Conservation (phyloP, 805 yeast species). For the Sugiyamaella qingdaonensis region DNA sequence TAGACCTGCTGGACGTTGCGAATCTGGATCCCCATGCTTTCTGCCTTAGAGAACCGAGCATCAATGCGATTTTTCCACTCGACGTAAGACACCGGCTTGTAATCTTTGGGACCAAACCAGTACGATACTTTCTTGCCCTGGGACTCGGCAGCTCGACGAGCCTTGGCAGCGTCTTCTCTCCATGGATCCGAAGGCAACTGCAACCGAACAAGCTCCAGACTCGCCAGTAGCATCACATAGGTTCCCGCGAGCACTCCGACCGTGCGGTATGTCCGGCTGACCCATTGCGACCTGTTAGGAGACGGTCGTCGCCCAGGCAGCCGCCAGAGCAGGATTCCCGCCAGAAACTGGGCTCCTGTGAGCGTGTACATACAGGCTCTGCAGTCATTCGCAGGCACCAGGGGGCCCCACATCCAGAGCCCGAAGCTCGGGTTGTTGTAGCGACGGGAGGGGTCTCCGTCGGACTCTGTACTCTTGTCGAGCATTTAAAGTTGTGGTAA, state of each 20-base stretch:
- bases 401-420: constrained; percentile 61
- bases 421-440: constrained; percentile 52
- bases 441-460: neutral
- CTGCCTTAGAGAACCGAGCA: constrained; percentile 20
- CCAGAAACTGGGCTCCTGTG: constrained; percentile 47
- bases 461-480: neutral
- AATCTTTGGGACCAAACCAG: constrained; percentile 67
- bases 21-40: constrained; percentile 11
- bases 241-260: constrained; percentile 42
- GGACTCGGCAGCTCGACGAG: constrained; percentile 47
- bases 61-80: constrained; percentile 30
- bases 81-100: constrained; percentile 44
- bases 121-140: constrained; percentile 47
- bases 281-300: constrained; percentile 15
- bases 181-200: constrained; percentile 54
- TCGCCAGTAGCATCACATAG: constrained; percentile 47
- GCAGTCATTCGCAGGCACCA: constrained; percentile 70
- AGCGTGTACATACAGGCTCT: constrained; percentile 48
- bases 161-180: constrained; percentile 60
- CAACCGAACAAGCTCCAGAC: constrained; percentile 53
- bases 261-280: constrained; percentile 31
- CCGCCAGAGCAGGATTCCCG: constrained; percentile 22
- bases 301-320: constrained; percentile 17
- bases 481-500: neutral
- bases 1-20: constrained; percentile 14